Evolutionary conservation across 345 rosid species (phyloP), one percentile per base, ranked within the genome.

Genomic region (Citrus glauca): DNA sequence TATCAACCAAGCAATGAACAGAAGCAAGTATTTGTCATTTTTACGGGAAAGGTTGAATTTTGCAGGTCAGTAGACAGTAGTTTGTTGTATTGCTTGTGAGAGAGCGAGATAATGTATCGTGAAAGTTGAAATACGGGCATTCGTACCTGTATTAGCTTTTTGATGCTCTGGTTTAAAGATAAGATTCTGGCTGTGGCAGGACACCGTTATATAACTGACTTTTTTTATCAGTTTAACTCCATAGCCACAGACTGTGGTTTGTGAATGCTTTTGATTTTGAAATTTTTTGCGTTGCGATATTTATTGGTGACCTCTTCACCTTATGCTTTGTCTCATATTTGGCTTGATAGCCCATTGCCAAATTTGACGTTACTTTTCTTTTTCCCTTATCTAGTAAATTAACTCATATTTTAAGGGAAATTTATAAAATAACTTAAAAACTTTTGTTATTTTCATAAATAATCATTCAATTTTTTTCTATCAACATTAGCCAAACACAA

Each of bases 21-120:
- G 20, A 72, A 76, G 55, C 24, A 40, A 16, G 6, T 7, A 69
- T 17, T 30, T 27, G 22, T 57, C 69, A 80, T 68, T 57, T 72
- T 72, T 20, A 22, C 25, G 45, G 63, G 17, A 59, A 0, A 50
- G 32, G 74, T 4, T n/a, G 35, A 9, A 19, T 33, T 64, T 32
- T 24, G 79, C 80, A 48, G 48, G 30, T 60, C 17, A 48, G 30
- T 37, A 55, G 30, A 50, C 17, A 37, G 30, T 24, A 37, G 79
- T 38, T 82, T 61, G 78, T 53, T 27, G 69, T 77, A 74, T 74
- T 80, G 83, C 56, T 73, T n/a, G 38, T 35, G 45, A 79, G 67
- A 74, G 17, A 71, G 40, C 56, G 14, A 27, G 59, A 48, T 5
- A 37, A 13, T 24, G 24, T 50, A 28, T 68, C 4, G 42, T 9